Conservation (phyloP, 1,284 basidiomycete species). For the Golubevia sp. region DNA sequence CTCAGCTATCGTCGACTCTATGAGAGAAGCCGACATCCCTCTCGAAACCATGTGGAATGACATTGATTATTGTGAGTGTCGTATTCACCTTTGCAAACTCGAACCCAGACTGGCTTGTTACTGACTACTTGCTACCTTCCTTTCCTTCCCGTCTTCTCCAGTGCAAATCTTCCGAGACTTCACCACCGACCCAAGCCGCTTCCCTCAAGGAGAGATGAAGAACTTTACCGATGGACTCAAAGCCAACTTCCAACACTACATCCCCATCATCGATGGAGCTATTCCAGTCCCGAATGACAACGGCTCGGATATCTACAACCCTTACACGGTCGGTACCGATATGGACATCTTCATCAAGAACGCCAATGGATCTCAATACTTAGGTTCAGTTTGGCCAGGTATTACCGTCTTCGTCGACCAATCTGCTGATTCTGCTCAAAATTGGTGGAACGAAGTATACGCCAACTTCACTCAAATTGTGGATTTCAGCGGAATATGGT, state of each 20-base stretch:
- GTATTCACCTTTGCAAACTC: neutral
- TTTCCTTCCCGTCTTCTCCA: slow-evolving; percentile 63
- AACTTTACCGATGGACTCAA: slow-evolving; percentile 71
- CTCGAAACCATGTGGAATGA: slow-evolving; percentile 80
- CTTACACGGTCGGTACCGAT: slow-evolving; percentile 29
- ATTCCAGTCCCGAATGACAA: slow-evolving; percentile 62
- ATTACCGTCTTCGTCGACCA: slow-evolving; percentile 25
- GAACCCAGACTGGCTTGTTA: too few species aligned
- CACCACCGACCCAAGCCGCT: slow-evolving; percentile 71
- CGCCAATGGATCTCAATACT: slow-evolving; percentile 65
- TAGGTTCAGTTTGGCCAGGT: slow-evolving; percentile 66
- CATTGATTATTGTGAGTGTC: slow-evolving; percentile 67
- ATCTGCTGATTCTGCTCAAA: slow-evolving; percentile 18
- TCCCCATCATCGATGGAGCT: slow-evolving; percentile 62
- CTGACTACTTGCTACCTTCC: too few species aligned
- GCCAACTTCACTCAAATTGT: slow-evolving; percentile 30
- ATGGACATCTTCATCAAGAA: slow-evolving; percentile 42
- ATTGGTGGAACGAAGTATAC: slow-evolving; percentile 37
- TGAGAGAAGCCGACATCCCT: slow-evolving; percentile 65
- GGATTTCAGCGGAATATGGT: slow-evolving; percentile 35
- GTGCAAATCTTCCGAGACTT: slow-evolving; percentile 71
- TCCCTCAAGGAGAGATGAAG: slow-evolving; percentile 69
- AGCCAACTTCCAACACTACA: slow-evolving; percentile 57
- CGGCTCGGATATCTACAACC: slow-evolving; percentile 42
- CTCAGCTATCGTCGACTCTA: slow-evolving; percentile 16